Evolutionary conservation across 352 stramenopile species (phyloP), one percentile per base, ranked within the genome.

Genomic region (Globisporangium radiosum): DNA sequence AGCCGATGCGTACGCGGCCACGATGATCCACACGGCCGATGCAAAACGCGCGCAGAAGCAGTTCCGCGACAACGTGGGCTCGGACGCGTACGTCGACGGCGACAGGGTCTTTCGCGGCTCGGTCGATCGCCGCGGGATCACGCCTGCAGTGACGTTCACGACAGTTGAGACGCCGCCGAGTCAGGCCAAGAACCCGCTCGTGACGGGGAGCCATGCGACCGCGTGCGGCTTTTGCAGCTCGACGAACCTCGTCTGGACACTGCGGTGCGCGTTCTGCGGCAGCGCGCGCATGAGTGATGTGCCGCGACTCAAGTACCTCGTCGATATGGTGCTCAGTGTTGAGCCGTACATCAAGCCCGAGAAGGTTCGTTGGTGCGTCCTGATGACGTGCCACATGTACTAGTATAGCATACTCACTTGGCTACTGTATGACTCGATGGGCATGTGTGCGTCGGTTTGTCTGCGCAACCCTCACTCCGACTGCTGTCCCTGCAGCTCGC

Each of bases 271-370:
- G 2, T 92, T 91, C 56, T 92, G 83, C 48, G 79, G 78, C 0
- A 91, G 71, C 49, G 62, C 73, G 7, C 79, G 84, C 25, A 88
- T 90, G 70, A 86, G 80, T 19, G 78, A 90, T 42, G 78, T 78
- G 2, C 81, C 84, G 7, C 64, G 81, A 33, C 64, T 94, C 40
- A 87, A 88, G 44, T 90, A 93, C 47, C 57, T 93, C 14, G 78
- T 91, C 48, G 76, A 90, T 40, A 93, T 87, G 79, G 78, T 89
- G 36, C 62, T 90, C 36, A 88, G 76, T 42, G 76, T 89, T 45
- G 76, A 90, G 47, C 81, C 84, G 5, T 60, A 61, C 37, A 87
- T 93, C 38, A 75, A 73, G 7, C 64, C 76, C 0, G 68, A 76
- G 33, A 70, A 82, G 64, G 80, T 87, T 68, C 3, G 63, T 50